A percentile compares a stretch with the other conserved stretches of the same genome.
Conservation (phyloP, 139 green algal species). For the Chlorella sp. region DNA sequence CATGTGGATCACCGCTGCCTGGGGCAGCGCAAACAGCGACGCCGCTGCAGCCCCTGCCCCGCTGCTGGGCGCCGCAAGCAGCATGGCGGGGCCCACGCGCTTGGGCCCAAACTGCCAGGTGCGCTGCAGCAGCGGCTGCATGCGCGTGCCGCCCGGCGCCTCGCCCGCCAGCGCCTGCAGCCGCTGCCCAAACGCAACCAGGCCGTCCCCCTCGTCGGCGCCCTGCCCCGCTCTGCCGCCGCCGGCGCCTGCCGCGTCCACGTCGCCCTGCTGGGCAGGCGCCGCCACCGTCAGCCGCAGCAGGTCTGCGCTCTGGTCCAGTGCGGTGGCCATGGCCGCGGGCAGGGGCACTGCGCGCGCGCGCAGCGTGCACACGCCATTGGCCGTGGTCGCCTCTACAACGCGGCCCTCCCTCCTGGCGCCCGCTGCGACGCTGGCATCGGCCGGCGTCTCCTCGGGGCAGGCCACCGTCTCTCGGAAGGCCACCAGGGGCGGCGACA, state of each 20-base stretch:
- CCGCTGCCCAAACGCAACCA: conserved; percentile 18
- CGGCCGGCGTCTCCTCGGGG: background rate
- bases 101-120: conserved; percentile 88
- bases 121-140: conserved; percentile 39
- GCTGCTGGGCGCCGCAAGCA: conserved; percentile 51
- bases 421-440: too few species aligned
- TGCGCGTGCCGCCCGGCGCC: background rate
- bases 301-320: conserved; percentile 64
- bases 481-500: conserved; percentile 92
- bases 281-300: conserved; percentile 33
- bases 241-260: background rate
- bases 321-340: conserved; percentile 39
- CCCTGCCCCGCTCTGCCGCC: background rate
- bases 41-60: background rate
- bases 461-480: conserved; percentile 63
- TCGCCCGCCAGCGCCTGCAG: background rate
- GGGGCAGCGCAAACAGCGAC: conserved; percentile 54
- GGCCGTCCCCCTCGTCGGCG: conserved; percentile 1
- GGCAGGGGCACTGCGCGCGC: conserved; percentile 74
- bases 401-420: conserved; percentile 40
- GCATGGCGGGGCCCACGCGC: conserved; percentile 79
- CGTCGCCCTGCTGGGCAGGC: background rate
- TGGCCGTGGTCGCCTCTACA: conserved; percentile 81
- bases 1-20: conserved; percentile 35
- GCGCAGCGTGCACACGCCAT: conserved; percentile 65